Evolutionary conservation across 73 alveolate genomes (phyloP).

Genomic region (Symbiodinium natans): DNA sequence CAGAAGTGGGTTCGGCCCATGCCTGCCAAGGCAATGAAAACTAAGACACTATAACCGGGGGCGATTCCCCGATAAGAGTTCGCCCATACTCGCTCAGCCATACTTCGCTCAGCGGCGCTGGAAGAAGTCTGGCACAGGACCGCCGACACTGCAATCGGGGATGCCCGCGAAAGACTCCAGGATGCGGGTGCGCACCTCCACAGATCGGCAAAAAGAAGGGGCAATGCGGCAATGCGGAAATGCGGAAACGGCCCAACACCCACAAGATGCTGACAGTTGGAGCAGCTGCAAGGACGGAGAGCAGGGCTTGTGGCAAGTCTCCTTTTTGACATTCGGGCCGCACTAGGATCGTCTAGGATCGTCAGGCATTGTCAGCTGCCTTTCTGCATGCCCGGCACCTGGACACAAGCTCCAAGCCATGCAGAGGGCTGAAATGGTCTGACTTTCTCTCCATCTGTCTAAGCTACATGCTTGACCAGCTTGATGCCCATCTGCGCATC

Average conservation of each 20-base stretch:
- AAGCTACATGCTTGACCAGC: constrained; percentile 42
- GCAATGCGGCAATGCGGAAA: no score
- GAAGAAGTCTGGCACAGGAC: constrained; percentile 70
- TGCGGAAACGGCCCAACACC: no score
- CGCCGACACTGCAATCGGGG: constrained; percentile 93
- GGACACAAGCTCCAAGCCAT: neutral
- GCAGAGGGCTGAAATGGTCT: neutral
- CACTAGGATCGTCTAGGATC: neutral
- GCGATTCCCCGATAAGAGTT: neutral
- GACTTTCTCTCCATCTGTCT: neutral
- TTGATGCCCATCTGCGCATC: constrained; percentile 52
- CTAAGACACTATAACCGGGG: neutral
- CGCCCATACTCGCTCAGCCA: neutral
- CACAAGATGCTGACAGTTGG: no score
- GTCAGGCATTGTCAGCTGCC: neutral
- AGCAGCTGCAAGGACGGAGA: no score
- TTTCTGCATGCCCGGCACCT: neutral
- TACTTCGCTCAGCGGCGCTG: constrained; percentile 13
- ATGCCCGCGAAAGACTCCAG: constrained; percentile 49
- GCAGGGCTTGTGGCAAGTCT: no score
- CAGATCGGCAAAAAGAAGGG: neutral
- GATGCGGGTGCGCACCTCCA: constrained; percentile 85
- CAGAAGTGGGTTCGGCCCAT: constrained; percentile 73
- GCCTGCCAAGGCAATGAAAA: no score
- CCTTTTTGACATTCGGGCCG: neutral